Conservation (phyloP, 306 rosid species). For the Cucurbita pepo region DNA sequence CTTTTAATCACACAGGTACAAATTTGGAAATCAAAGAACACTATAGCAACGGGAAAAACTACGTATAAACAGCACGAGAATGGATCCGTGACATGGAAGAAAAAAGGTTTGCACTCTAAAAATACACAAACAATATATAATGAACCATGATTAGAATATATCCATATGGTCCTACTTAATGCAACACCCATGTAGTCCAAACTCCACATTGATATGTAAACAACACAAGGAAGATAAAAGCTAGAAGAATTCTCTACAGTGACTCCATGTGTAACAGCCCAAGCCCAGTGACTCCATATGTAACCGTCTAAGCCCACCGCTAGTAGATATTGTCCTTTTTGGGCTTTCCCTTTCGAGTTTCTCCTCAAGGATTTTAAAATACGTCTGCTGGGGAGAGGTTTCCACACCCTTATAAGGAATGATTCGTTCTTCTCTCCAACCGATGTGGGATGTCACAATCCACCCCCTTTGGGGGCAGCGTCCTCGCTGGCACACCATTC, state of each 20-base stretch:
- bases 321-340: too few species aligned
- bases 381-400: too few species aligned
- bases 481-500: too few species aligned
- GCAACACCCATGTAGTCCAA: neutral
- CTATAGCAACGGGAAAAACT: neutral
- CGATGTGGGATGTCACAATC: too few species aligned
- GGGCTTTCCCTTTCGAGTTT: too few species aligned
- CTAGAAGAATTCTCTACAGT: neutral
- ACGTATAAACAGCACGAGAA: neutral
- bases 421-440: too few species aligned
- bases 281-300: neutral
- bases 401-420: too few species aligned
- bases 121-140: neutral
- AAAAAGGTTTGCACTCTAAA: neutral
- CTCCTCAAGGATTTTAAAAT: too few species aligned
- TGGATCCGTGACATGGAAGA: conserved; percentile 1
- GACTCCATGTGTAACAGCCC: neutral
- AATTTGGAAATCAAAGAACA: neutral
- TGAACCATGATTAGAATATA: neutral
- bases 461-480: too few species aligned
- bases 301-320: too few species aligned
- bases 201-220: neutral
- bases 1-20: neutral
- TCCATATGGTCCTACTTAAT: neutral
- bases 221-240: neutral